Percentiles rank a stretch among this genome's conserved stretches.
Conservation (phyloP, 768 basidiomycete genomes). For the Tricholoma sp. region DNA sequence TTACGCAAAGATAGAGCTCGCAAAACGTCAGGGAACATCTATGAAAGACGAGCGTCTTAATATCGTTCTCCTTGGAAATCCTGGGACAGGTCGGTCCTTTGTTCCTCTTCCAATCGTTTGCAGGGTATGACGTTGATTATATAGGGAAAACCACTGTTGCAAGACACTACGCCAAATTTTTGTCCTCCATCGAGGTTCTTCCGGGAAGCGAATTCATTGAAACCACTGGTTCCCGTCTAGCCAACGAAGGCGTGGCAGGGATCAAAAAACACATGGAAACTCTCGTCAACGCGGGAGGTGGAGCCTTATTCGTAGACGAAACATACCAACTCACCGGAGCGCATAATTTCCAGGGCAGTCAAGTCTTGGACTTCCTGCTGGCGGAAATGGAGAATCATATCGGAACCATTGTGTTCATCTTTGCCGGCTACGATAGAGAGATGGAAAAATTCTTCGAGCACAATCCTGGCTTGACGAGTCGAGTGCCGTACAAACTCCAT, state of each 20-base stretch:
- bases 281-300: slow-evolving; percentile 50
- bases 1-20: slow-evolving; percentile 52
- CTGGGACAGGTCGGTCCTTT: slow-evolving; percentile 55
- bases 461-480: slow-evolving; percentile 63
- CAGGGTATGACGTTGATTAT: neutral
- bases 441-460: slow-evolving; percentile 80
- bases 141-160: slow-evolving; percentile 70
- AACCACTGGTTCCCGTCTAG: slow-evolving; percentile 56
- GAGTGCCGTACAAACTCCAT: slow-evolving; percentile 56
- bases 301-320: slow-evolving; percentile 66
- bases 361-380: slow-evolving; percentile 65
- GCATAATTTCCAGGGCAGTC: slow-evolving; percentile 43
- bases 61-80: slow-evolving; percentile 61
- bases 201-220: slow-evolving; percentile 53
- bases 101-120: neutral
- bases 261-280: slow-evolving; percentile 45
- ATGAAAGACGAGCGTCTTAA: slow-evolving; percentile 57
- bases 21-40: slow-evolving; percentile 47
- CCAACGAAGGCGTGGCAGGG: slow-evolving; percentile 50
- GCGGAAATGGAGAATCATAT: slow-evolving; percentile 73
- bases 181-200: slow-evolving; percentile 48
- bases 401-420: slow-evolving; percentile 60
- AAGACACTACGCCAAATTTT: slow-evolving; percentile 55
- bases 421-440: slow-evolving; percentile 66
- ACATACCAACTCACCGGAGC: slow-evolving; percentile 59